Evolutionary conservation across 768 basidiomycete species (phyloP).

Genomic region (Tylopilus intermedius): DNA sequence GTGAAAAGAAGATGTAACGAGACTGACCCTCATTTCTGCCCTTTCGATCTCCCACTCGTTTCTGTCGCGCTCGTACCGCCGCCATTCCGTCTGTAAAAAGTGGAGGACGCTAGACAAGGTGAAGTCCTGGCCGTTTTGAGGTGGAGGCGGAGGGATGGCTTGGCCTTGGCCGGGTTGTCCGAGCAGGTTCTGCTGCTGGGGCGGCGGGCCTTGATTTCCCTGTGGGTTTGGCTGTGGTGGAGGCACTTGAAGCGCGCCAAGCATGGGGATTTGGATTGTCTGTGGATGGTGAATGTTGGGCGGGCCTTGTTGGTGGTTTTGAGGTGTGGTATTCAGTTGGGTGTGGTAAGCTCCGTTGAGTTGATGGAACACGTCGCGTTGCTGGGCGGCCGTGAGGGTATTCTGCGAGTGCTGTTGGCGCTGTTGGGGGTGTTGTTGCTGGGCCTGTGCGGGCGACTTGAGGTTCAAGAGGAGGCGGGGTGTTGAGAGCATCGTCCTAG

Average conservation of each 20-base stretch:
- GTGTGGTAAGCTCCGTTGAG: constrained; percentile 29
- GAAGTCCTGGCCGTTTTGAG: constrained; percentile 86
- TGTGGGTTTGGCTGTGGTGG: constrained; percentile 44
- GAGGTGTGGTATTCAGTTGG: constrained; percentile 14
- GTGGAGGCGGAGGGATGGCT: constrained; percentile 66
- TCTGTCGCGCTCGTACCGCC: constrained; percentile 94
- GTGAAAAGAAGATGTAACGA: constrained; percentile 7
- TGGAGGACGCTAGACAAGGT: constrained; percentile 93
- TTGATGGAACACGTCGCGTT: constrained; percentile 28
- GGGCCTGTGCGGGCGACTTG: constrained; percentile 25
- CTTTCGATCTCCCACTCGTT: constrained; percentile 99
- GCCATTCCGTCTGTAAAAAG: constrained; percentile 97
- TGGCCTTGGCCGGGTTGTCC: constrained; percentile 53
- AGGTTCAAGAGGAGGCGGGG: constrained; percentile 32
- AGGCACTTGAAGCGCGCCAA: constrained; percentile 64
- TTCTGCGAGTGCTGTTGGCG: constrained; percentile 25
- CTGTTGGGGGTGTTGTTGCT: constrained; percentile 17
- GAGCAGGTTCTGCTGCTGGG: constrained; percentile 53
- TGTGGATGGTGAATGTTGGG: constrained; percentile 36
- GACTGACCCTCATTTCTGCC: constrained; percentile 94
- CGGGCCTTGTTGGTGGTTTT: constrained; percentile 22
- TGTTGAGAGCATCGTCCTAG: constrained; percentile 30
- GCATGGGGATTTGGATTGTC: constrained; percentile 60
- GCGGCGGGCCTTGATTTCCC: constrained; percentile 37
- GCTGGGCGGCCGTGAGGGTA: constrained; percentile 24